phyloP scores from a whole-genome alignment of 2,329 filamentous ascomycete genomes.

The Colletotrichum falcatum region DNA sequence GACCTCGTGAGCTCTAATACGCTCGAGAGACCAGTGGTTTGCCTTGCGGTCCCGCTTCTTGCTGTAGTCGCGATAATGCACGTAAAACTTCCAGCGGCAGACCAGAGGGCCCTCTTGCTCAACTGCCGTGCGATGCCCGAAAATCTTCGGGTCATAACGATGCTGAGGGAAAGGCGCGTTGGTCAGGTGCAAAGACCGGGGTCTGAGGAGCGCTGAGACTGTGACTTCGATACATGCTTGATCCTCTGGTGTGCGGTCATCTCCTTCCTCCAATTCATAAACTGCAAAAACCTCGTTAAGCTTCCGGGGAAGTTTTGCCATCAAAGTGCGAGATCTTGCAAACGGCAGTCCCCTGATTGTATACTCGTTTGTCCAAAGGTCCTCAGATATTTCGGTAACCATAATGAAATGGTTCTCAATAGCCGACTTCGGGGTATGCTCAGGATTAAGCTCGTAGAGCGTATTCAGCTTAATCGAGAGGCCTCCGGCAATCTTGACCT shows the following conservation, averaged over 20 bases:
- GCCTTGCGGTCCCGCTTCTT: slow-evolving; percentile 43
- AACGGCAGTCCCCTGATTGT: slow-evolving; percentile 55
- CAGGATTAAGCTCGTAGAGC: slow-evolving; percentile 47
- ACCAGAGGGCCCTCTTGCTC: slow-evolving; percentile 56
- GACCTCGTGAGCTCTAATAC: slow-evolving; percentile 49
- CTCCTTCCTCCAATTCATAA: slow-evolving; percentile 54
- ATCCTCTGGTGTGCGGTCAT: slow-evolving; percentile 46
- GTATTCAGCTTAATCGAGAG: slow-evolving; percentile 43
- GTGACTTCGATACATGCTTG: slow-evolving; percentile 59
- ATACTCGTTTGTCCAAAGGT: slow-evolving; percentile 39
- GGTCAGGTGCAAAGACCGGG: slow-evolving; percentile 63
- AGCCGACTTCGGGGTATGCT: slow-evolving; percentile 41
- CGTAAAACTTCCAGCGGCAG: slow-evolving; percentile 63
- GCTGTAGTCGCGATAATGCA: slow-evolving; percentile 48
- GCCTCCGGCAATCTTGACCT: not conserved
- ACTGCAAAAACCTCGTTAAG: slow-evolving; percentile 59
- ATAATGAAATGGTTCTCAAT: slow-evolving; percentile 53
- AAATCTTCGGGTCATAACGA: slow-evolving; percentile 44
- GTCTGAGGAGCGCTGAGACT: slow-evolving; percentile 51
- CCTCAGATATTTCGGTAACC: slow-evolving; percentile 57
- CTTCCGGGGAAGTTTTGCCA: slow-evolving; percentile 53
- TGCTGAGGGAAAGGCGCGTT: slow-evolving; percentile 63
- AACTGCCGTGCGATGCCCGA: slow-evolving; percentile 42
- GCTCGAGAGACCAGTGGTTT: slow-evolving; percentile 53
- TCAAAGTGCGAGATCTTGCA: slow-evolving; percentile 50